Evolutionary conservation across 2,329 filamentous ascomycete genomes (phyloP), one percentile per base, ranked within the genome.

Genomic region (Ramichloridium luteum): DNA sequence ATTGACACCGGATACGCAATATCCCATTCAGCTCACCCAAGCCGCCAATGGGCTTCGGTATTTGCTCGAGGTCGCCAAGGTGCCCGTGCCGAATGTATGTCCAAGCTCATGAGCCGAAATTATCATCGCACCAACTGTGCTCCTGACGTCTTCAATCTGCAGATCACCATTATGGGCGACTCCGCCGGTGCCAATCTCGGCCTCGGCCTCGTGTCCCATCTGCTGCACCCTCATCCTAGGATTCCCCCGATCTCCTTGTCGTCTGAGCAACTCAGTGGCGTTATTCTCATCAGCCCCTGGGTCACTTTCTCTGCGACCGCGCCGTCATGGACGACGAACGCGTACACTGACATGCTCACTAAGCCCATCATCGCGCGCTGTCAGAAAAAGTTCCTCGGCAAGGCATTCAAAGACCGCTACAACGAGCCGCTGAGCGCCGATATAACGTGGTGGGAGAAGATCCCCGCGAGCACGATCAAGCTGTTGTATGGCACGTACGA

Each of bases 221-320:
- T 71, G 26, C 51, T 63, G 0, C 73, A 77, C 44, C 70, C 73
- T 0, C 72, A 75, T 37, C 60, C 68, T 0, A 57, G 65, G 1
- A 49, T 59, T 1, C 22, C 27, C 35, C 38, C 36, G 17, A 39
- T 74, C 13, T 33, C 48, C 0, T 47, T 71, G 4, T n/a, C 20
- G 8, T 8, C 20, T 8, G 20, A 23, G 8, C 61, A 59, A 6
- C 52, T 77, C n/a, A 60, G 60, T 2, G 70, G 62, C 3, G 59
- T 64, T 0, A 45, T 74, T 5, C 56, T 75, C 5, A 63, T 77
- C 33, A 66, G 63, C 0, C 73, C 74, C 0, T 78, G 74, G 72
- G 57, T 63, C 2, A 61, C 60, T 1, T 66, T 77, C 38, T 55
- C 58, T n/a, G 57, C 55, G 1, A 50, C 60, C 12, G 60, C 61